A percentile compares a stretch with the other conserved stretches of the same genome.
Evolutionary conservation across 2,329 filamentous ascomycete species (phyloP).

Genomic region (Cladosporium sp.): DNA sequence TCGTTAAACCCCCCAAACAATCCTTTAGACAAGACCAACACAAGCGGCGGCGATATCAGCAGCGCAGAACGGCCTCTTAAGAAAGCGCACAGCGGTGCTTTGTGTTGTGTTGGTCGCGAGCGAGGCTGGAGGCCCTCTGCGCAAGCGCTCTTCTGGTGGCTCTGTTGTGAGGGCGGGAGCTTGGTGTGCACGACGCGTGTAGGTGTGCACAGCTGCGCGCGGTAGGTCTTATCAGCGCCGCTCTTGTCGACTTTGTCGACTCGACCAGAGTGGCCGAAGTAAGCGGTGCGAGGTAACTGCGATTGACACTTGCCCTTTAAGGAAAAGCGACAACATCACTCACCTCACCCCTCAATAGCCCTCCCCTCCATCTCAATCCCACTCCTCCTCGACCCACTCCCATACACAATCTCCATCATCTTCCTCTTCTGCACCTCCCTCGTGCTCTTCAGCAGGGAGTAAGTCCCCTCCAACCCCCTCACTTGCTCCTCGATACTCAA

Average conservation of each 20-base stretch:
- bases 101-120: neutral
- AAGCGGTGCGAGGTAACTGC: neutral
- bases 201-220: neutral
- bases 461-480: constrained; percentile 74
- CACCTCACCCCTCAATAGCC: constrained; percentile 14
- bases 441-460: constrained; percentile 72
- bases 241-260: neutral
- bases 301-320: neutral
- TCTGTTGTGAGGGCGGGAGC: neutral
- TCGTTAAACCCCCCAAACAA: neutral
- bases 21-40: neutral
- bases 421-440: constrained; percentile 64
- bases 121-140: neutral
- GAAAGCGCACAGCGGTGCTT: neutral
- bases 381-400: constrained; percentile 29
- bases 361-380: constrained; percentile 18
- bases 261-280: neutral
- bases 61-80: neutral
- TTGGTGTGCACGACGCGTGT: neutral
- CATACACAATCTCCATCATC: constrained; percentile 38
- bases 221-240: neutral
- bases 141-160: neutral
- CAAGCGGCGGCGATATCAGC: neutral
- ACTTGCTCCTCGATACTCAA: constrained; percentile 84
- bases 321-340: neutral